A percentile compares a stretch with the other conserved stretches of the same genome.
These are phyloP conservation scores for Begonia peltatifolia DNA, from an alignment of 306 rosid species.

Conservation along the genomic window DNA sequence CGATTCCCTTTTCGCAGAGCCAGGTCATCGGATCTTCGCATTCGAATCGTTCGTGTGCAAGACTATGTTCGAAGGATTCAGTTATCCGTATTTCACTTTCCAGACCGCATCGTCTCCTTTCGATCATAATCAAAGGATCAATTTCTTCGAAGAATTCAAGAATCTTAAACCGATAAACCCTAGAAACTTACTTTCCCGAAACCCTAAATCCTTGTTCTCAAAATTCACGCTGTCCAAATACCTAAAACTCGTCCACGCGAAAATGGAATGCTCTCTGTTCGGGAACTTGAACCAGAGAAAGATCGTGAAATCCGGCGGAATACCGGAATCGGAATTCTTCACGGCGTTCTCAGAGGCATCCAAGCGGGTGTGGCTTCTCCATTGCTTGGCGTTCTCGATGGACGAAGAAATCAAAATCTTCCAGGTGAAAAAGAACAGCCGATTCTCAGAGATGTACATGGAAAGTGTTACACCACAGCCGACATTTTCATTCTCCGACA, in stretches of 20 bases:
- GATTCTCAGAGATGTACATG: constrained; percentile 94
- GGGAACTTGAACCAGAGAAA: constrained; percentile 82
- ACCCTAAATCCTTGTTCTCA: constrained; percentile 41
- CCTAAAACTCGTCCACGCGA: constrained; percentile 61
- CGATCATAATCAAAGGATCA: constrained; percentile 6
- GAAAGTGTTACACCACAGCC: constrained; percentile 39
- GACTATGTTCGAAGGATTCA: constrained; percentile 71
- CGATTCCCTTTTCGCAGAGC: constrained; percentile 31
- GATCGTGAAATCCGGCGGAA: constrained; percentile 47
- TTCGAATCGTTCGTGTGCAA: constrained; percentile 66
- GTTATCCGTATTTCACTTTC: constrained; percentile 27
- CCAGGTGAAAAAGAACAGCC: constrained; percentile 48
- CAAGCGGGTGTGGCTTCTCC: constrained; percentile 64
- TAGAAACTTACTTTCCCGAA: constrained; percentile 26
- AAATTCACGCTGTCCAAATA: constrained; percentile 54
- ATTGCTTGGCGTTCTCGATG: constrained; percentile 55
- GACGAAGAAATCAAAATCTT: constrained; percentile 38
- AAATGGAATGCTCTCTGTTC: constrained; percentile 90
- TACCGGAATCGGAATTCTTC: constrained; percentile 69
- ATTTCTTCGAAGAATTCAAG: constrained; percentile 52
- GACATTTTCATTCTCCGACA: constrained; percentile 18
- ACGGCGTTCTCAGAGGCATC: constrained; percentile 66
- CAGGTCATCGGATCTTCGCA: constrained; percentile 36
- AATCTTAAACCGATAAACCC: constrained; percentile 34
- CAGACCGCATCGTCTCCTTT: constrained; percentile 13